These are phyloP conservation scores for Erysimum cheiri DNA, from an alignment of 441 rosid species.

Conservation along the genomic window DNA sequence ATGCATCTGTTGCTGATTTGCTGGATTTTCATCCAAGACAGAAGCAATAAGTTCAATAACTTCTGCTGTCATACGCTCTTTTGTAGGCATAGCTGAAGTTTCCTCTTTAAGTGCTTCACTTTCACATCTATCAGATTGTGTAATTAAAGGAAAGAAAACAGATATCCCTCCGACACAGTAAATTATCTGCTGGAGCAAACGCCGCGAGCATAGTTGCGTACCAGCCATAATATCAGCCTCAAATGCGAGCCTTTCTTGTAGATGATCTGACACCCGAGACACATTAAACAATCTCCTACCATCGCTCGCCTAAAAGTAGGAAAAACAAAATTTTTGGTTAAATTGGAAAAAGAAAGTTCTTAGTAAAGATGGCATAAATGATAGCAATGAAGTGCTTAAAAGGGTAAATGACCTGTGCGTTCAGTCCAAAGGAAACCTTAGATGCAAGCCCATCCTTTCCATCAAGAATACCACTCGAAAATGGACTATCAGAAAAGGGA, in stretches of 20 bases:
- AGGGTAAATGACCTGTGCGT: constrained; percentile 81
- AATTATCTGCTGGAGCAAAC: constrained; percentile 94
- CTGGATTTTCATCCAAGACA: constrained; percentile 91
- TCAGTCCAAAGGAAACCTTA: constrained; percentile 90
- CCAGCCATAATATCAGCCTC: constrained; percentile 86
- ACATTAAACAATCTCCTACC: constrained; percentile 91
- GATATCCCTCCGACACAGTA: constrained; percentile 99
- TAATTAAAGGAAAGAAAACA: constrained; percentile 94
- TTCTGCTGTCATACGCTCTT: constrained; percentile 94
- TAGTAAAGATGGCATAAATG: constrained; percentile 19
- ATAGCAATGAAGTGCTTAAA: constrained; percentile 18
- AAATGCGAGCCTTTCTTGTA: constrained; percentile 72
- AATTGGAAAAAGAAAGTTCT: constrained; percentile 26
- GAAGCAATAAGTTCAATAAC: constrained; percentile 97
- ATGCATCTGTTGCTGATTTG: constrained; percentile 98
- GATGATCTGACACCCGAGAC: constrained; percentile 71
- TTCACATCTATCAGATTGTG: constrained; percentile 87
- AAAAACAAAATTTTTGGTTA: constrained; percentile 19
- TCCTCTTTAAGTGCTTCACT: constrained; percentile 64
- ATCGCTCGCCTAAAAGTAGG: constrained; percentile 85
- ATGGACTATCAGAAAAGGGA: constrained; percentile 60
- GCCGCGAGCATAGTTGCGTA: constrained; percentile 93
- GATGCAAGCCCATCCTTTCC: constrained; percentile 96
- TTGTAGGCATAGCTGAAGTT: constrained; percentile 63
- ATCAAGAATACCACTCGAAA: constrained; percentile 90